phyloP scores from a whole-genome alignment of 768 basidiomycete genomes.

The Floccularia luteovirens region DNA sequence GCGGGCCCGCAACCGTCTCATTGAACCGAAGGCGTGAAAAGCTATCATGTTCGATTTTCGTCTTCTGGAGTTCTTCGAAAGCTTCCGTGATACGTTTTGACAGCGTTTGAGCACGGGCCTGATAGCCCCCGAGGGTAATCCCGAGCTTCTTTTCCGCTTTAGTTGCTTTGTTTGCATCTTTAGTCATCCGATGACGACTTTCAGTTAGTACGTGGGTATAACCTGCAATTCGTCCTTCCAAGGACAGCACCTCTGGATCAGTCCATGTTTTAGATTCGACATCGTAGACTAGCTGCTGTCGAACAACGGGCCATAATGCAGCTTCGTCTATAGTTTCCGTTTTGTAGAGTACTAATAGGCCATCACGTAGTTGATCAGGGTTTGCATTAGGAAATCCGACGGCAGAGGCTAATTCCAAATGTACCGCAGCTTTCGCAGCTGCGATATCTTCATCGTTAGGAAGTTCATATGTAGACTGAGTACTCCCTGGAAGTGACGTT shows the following conservation, averaged over 20 bases:
- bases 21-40: constrained; percentile 66
- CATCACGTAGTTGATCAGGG: constrained; percentile 72
- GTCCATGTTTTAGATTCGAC: constrained; percentile 55
- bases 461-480: constrained; percentile 57
- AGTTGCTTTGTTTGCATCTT: constrained; percentile 70
- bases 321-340: constrained; percentile 54
- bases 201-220: constrained; percentile 54
- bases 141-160: constrained; percentile 90
- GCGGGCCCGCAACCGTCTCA: constrained; percentile 73
- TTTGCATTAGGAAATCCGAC: constrained; percentile 84
- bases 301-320: constrained; percentile 66
- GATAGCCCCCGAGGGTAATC: constrained; percentile 87
- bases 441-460: constrained; percentile 76
- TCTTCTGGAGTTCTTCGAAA: constrained; percentile 64
- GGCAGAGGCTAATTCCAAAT: constrained; percentile 69
- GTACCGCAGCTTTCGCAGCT: constrained; percentile 62
- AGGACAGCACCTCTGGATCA: constrained; percentile 48
- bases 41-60: constrained; percentile 68
- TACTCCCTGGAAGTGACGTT: constrained; percentile 67
- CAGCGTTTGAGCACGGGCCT: constrained; percentile 62
- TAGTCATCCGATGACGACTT: constrained; percentile 63
- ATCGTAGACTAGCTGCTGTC: constrained; percentile 59
- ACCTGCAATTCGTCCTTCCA: constrained; percentile 55
- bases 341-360: constrained; percentile 56
- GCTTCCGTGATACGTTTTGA: constrained; percentile 54